Percentiles rank a stretch among this genome's conserved stretches.
Conservation (phyloP, 441 rosid species). For the Isatis lusitanica region DNA sequence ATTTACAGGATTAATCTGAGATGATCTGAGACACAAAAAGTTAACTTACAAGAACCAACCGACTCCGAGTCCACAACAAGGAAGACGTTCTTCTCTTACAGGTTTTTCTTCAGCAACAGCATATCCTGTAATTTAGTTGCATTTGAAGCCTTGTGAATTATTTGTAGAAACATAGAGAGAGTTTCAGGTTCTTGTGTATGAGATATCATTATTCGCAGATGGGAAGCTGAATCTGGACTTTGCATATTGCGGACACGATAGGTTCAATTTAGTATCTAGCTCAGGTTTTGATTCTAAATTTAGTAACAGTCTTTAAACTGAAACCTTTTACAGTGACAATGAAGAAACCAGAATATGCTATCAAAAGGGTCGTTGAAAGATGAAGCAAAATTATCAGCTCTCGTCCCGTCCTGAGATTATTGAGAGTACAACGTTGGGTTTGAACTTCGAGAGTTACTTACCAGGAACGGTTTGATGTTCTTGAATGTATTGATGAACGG, state of each 20-base stretch:
- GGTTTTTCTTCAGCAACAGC: constrained; percentile 12
- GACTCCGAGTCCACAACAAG: constrained; percentile 35
- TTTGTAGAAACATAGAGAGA: neutral
- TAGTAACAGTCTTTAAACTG: neutral
- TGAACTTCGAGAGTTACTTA: neutral
- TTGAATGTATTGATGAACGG: constrained; percentile 31
- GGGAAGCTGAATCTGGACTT: neutral
- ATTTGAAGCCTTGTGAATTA: neutral
- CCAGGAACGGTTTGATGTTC: constrained; percentile 36
- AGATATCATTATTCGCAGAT: neutral
- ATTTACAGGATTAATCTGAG: neutral
- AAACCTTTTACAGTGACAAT: neutral
- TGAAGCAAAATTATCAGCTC: neutral
- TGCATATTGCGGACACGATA: too few species aligned
- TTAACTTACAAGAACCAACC: constrained; percentile 38
- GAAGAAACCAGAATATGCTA: neutral
- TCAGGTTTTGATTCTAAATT: neutral
- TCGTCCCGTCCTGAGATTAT: neutral
- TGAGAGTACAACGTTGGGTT: neutral
- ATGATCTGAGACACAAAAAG: neutral
- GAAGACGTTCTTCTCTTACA: constrained; percentile 9
- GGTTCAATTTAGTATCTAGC: neutral
- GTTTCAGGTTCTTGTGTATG: neutral
- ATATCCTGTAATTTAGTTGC: constrained; percentile 8
- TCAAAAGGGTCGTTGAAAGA: neutral